Conservation (phyloP, 352 stramenopile species). For the Globisporangium paroecandrum region DNA sequence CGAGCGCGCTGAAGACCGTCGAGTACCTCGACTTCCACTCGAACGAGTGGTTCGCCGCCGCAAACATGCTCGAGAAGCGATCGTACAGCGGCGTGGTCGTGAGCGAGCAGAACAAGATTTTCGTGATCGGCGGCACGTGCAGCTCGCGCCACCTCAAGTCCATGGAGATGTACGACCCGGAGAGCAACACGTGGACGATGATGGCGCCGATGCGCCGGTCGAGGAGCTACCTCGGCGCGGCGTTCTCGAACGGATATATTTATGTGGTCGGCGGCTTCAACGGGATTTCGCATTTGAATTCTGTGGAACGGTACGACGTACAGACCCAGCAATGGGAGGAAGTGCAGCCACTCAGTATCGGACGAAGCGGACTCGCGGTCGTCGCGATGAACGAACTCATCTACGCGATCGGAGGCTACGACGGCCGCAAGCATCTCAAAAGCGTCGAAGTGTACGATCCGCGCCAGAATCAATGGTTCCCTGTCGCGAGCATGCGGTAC, state of each 20-base stretch:
- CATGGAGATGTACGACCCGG: conserved; percentile 55
- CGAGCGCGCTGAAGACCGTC: conserved; percentile 46
- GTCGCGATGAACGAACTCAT: conserved; percentile 43
- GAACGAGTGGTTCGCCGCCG: conserved; percentile 50
- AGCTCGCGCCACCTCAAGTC: conserved; percentile 55
- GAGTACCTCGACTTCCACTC: conserved; percentile 70
- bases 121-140: conserved; percentile 59
- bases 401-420: conserved; percentile 68
- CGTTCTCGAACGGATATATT: conserved; percentile 42
- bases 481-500: conserved; percentile 46
- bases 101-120: conserved; percentile 41
- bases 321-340: conserved; percentile 46
- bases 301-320: conserved; percentile 57
- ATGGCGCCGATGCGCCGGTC: conserved; percentile 56
- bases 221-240: conserved; percentile 61
- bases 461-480: conserved; percentile 40
- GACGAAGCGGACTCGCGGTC: conserved; percentile 56
- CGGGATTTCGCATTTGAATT: conserved; percentile 48
- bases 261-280: conserved; percentile 76
- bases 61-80: conserved; percentile 47
- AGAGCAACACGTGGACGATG: conserved; percentile 43
- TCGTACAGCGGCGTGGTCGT: conserved; percentile 65
- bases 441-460: conserved; percentile 66
- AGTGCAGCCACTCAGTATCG: conserved; percentile 42
- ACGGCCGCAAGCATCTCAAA: conserved; percentile 59